phyloP scores from a whole-genome alignment of 2,329 filamentous ascomycete genomes.

The Sarocladium oryzae region DNA sequence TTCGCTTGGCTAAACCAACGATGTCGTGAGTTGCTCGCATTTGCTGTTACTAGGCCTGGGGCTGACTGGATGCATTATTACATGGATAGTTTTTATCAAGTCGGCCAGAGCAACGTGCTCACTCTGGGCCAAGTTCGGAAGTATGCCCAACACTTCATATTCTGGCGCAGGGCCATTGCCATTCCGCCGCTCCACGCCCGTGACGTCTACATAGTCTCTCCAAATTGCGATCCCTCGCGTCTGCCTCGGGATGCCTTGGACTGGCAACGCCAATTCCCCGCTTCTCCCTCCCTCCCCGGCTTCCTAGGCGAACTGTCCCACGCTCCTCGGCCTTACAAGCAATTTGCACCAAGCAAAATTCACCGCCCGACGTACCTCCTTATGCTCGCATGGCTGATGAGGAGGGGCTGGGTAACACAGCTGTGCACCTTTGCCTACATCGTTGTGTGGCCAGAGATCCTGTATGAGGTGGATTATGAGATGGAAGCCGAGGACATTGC shows the following conservation, averaged over 20 bases:
- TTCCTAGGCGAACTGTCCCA: constrained; percentile 81
- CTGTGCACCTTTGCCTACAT: constrained; percentile 88
- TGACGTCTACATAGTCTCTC: constrained; percentile 86
- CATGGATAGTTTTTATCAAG: constrained; percentile 53
- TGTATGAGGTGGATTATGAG: constrained; percentile 70
- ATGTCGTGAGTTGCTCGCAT: constrained; percentile 42
- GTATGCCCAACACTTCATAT: constrained; percentile 88
- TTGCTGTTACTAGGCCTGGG: background rate
- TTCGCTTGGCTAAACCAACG: constrained; percentile 65
- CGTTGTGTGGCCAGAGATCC: constrained; percentile 73
- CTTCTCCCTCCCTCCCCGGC: constrained; percentile 74
- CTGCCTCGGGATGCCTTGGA: constrained; percentile 62
- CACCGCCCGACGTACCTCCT: constrained; percentile 83
- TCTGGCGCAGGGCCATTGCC: constrained; percentile 88
- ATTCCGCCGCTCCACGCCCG: constrained; percentile 85
- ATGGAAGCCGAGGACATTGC: constrained; percentile 60
- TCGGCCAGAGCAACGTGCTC: constrained; percentile 65
- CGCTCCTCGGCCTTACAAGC: constrained; percentile 74
- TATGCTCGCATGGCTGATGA: constrained; percentile 88
- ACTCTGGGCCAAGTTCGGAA: constrained; percentile 75
- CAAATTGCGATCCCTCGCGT: constrained; percentile 73
- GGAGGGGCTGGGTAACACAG: constrained; percentile 89
- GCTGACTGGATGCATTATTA: constrained; percentile 1
- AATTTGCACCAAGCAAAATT: constrained; percentile 77
- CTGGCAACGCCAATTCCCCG: constrained; percentile 75